Conservation (phyloP, 176 grass and related monocot genomes). For the Eremochloa ophiuroides region DNA sequence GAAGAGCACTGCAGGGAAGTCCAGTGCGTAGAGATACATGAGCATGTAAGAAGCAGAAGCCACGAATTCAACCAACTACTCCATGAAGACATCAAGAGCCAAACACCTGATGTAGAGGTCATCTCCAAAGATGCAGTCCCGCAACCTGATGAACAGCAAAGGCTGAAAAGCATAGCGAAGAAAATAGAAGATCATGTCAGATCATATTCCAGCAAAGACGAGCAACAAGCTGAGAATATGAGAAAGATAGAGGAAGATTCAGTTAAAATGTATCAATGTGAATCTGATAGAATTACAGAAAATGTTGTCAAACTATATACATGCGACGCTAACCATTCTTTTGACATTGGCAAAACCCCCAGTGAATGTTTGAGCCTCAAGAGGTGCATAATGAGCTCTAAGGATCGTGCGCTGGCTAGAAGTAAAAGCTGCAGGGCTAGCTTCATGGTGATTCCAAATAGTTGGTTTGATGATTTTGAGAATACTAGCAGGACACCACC, state of each 20-base stretch:
- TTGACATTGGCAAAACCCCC: slow-evolving; percentile 19
- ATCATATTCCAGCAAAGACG: slow-evolving; percentile 17
- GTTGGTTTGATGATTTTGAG: slow-evolving; percentile 58
- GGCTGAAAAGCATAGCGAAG: slow-evolving; percentile 16
- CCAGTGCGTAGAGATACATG: slow-evolving; percentile 70
- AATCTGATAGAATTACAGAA: slow-evolving; percentile 20
- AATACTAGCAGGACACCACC: slow-evolving; percentile 38
- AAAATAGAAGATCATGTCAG: slow-evolving; percentile 36
- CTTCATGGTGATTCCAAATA: slow-evolving; percentile 61
- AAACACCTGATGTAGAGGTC: slow-evolving; percentile 45
- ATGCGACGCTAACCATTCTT: slow-evolving; percentile 27
- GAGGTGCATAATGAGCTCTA: slow-evolving; percentile 35
- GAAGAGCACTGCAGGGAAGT: slow-evolving; percentile 94
- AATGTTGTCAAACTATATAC: slow-evolving; percentile 33
- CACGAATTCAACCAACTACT: slow-evolving; percentile 44
- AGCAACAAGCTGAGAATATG: slow-evolving; percentile 18
- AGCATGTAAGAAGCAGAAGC: slow-evolving; percentile 37
- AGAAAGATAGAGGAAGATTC: slow-evolving; percentile 26
- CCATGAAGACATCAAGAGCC: slow-evolving; percentile 37
- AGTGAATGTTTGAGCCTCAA: slow-evolving; percentile 29
- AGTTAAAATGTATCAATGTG: slow-evolving; percentile 26
- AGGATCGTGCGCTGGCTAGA: slow-evolving; percentile 48
- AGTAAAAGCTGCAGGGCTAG: slow-evolving; percentile 81
- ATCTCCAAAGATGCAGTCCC: slow-evolving; percentile 13
- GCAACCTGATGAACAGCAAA: slow-evolving; percentile 19